Conservation (phyloP, 495 filamentous ascomycete genomes). For the Aspergillus sclerotiicarbonarius region DNA sequence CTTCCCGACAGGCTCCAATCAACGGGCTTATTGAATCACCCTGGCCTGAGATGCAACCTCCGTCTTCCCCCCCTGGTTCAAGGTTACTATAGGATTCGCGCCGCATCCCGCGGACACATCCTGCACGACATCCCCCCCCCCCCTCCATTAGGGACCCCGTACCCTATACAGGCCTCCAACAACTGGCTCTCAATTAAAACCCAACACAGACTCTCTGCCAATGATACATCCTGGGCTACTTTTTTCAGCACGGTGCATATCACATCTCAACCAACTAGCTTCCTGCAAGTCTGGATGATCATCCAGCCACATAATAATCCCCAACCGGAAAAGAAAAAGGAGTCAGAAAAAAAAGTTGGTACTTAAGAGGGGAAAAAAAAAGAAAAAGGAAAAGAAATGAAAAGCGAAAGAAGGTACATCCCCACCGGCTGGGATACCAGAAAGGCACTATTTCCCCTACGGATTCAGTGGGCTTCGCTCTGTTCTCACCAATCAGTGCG, state of each 20-base stretch:
- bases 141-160: constrained; percentile 13
- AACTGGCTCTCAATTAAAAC: constrained; percentile 15
- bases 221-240: constrained; percentile 16
- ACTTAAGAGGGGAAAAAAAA: not conserved
- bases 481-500: constrained; percentile 16
- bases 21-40: constrained; percentile 1
- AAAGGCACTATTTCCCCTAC: constrained; percentile 4
- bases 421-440: not conserved
- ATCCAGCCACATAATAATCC: constrained; percentile 22
- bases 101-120: constrained; percentile 24
- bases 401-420: constrained; percentile 1
- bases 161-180: constrained; percentile 8
- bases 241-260: constrained; percentile 19
- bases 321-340: not conserved
- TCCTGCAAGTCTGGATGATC: constrained; percentile 25
- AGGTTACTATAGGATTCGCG: constrained; percentile 26
- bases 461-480: constrained; percentile 12
- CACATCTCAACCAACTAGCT: constrained; percentile 26
- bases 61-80: constrained; percentile 19
- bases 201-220: constrained; percentile 13
- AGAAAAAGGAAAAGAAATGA: constrained; percentile 4
- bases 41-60: constrained; percentile 25
- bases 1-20: constrained; percentile 1
- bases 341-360: not conserved
- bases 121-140: constrained; percentile 27